Conservation (phyloP, 805 yeast genomes). For the Wickerhamiella cacticola region DNA sequence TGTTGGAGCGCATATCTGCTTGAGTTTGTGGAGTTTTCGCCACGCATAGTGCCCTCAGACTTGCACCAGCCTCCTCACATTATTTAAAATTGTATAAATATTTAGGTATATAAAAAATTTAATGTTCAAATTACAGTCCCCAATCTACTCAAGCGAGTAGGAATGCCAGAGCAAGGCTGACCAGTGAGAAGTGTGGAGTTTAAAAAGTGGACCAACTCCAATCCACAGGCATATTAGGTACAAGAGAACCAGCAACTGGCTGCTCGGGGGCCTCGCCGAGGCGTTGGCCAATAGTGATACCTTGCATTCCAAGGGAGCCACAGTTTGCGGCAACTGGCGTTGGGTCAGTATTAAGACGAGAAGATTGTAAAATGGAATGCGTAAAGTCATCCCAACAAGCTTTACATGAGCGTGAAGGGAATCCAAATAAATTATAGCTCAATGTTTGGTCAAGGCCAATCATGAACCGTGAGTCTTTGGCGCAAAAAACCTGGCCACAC, state of each 20-base stretch:
- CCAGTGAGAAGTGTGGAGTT: background rate
- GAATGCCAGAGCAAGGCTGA: too few species aligned
- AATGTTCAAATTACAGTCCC: too few species aligned
- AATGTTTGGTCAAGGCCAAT: constrained; percentile 40
- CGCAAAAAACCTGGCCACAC: constrained; percentile 73
- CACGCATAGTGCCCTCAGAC: too few species aligned
- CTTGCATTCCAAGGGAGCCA: constrained; percentile 11
- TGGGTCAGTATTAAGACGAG: constrained; percentile 18
- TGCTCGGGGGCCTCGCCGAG: constrained; percentile 17
- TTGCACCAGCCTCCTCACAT: too few species aligned
- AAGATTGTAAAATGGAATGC: constrained; percentile 32
- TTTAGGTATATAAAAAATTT: too few species aligned
- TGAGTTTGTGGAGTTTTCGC: too few species aligned
- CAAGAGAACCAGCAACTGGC: constrained; percentile 30
- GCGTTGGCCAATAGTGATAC: constrained; percentile 17
- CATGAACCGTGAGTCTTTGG: constrained; percentile 48
- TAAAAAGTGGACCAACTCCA: constrained; percentile 73
- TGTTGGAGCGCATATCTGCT: background rate
- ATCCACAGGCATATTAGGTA: constrained; percentile 46
- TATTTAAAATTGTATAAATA: too few species aligned
- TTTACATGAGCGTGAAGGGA: constrained; percentile 58
- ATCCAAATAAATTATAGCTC: constrained; percentile 52
- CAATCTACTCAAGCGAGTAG: too few species aligned
- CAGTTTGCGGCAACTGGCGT: constrained; percentile 9
- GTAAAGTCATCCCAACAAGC: constrained; percentile 52